Conservation (phyloP, 805 yeast species). For the Cyberlindnera meyerae region DNA sequence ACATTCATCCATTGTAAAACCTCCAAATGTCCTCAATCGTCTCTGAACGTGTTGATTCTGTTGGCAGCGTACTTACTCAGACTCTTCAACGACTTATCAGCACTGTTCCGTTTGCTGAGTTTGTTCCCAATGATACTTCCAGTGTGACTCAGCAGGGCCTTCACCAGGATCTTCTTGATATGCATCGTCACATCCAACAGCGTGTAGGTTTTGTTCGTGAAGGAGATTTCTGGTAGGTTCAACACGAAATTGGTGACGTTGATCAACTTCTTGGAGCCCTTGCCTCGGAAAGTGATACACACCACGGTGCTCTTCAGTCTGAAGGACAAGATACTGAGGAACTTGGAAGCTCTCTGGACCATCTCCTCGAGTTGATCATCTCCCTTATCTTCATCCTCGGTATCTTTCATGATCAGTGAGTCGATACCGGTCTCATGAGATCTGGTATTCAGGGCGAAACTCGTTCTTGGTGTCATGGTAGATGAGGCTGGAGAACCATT, state of each 20-base stretch:
- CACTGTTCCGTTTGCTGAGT: constrained; percentile 37
- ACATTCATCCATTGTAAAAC: neutral
- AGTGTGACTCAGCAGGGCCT: constrained; percentile 55
- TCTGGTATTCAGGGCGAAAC: constrained; percentile 4
- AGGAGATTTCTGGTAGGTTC: constrained; percentile 54
- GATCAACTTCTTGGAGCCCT: constrained; percentile 60
- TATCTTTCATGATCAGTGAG: neutral
- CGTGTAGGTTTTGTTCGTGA: constrained; percentile 66
- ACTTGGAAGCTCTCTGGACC: constrained; percentile 71
- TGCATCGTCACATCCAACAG: constrained; percentile 58
- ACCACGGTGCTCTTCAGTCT: constrained; percentile 46
- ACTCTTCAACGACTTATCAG: constrained; percentile 13
- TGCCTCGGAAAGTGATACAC: constrained; percentile 72
- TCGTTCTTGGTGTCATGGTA: constrained; percentile 8
- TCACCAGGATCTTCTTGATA: constrained; percentile 58
- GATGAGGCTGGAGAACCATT: no score
- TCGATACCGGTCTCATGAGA: neutral
- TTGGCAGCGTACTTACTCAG: constrained; percentile 22
- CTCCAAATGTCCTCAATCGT: constrained; percentile 7
- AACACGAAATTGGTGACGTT: constrained; percentile 74
- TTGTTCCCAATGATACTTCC: constrained; percentile 81
- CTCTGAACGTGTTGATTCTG: constrained; percentile 22
- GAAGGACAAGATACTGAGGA: constrained; percentile 61
- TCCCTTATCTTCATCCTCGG: constrained; percentile 4
- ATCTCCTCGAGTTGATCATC: constrained; percentile 49